Base-by-base conservation (phyloP, 1,284 basidiomycete genomes). In the Mycena citricolor region DNA sequence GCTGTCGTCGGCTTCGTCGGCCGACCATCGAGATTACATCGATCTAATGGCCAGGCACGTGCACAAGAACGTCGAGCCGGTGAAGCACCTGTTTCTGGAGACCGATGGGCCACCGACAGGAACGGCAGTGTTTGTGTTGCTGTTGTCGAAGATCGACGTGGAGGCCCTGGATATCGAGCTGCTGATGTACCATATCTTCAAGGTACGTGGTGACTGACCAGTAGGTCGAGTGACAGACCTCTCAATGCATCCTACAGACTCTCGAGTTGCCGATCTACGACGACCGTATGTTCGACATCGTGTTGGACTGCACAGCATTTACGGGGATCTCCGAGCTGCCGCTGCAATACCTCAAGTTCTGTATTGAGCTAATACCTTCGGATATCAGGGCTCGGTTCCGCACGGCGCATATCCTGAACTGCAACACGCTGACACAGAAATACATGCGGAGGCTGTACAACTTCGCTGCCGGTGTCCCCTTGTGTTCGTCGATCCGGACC, bases 161-260 rank as follows among this genome's bases (percentile, higher is more conserved):
- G 90, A 92, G 56, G 79, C 83, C 1, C 71, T 94, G 33, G 92
- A 97, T 60, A 80, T 94, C 24, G 91, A 95, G 57, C 64, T 93
- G 3, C 64, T 97, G 28, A 82, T 93, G 62, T 90, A 81, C 61
- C 81, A 91, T 60, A 79, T 92, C 38, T 82, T 93, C 65, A 85
- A 83, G 70, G 90, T 83, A 43, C 45, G 69, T 54, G 17, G 25
- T 32, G 24, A 39, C 11, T 30, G 36, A 16, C 41, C 26, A n/a
- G 33, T 31, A 41, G 32, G 30, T 39, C 14, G 32, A 5, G 19
- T 39, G 32, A 21, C 22, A 13, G 39, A 29, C 8, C 16, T 31
- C 16, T 19, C 23, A 31, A 24, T 51, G 73, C 69, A 70, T 62
- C 16, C 57, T 73, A 19, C 38, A 69, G 68, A 65, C 60, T 16